Conservation (phyloP, 345 rosid genomes). For the Euphorbia peplus region DNA sequence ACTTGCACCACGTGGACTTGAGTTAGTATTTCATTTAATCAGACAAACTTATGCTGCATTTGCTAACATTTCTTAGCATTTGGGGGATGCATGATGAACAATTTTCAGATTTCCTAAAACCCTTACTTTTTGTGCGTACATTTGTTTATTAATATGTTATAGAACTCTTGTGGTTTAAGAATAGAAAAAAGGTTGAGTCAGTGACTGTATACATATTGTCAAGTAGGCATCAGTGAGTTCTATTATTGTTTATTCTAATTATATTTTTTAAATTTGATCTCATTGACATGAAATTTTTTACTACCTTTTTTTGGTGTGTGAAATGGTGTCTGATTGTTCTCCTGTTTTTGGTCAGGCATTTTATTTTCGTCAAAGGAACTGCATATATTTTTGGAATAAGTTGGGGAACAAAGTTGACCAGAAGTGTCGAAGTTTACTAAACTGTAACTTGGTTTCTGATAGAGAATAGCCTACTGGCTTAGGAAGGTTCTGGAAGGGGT, state of each 20-base stretch:
- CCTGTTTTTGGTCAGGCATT: background rate
- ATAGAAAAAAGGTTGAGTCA: background rate
- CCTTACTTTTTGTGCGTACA: too few species aligned
- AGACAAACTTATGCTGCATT: too few species aligned
- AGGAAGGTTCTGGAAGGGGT: too few species aligned
- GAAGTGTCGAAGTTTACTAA: slow-evolving; percentile 1
- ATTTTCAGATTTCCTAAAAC: too few species aligned
- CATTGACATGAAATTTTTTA: background rate
- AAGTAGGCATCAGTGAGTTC: background rate
- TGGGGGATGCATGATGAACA: too few species aligned
- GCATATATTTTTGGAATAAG: background rate
- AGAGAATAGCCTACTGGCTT: too few species aligned
- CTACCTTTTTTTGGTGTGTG: background rate
- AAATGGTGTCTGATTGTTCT: background rate
- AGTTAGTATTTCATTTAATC: slow-evolving; percentile 47
- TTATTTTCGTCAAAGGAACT: background rate
- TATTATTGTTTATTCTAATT: background rate
- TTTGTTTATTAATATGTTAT: too few species aligned
- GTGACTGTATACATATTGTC: background rate
- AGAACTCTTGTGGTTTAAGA: background rate
- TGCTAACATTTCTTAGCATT: background rate
- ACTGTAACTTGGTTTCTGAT: background rate
- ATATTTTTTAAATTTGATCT: background rate
- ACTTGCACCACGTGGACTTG: slow-evolving; percentile 83
- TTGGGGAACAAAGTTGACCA: background rate